Conservation (phyloP, 2,329 filamentous ascomycete species). For the Neonectria ditissima region DNA sequence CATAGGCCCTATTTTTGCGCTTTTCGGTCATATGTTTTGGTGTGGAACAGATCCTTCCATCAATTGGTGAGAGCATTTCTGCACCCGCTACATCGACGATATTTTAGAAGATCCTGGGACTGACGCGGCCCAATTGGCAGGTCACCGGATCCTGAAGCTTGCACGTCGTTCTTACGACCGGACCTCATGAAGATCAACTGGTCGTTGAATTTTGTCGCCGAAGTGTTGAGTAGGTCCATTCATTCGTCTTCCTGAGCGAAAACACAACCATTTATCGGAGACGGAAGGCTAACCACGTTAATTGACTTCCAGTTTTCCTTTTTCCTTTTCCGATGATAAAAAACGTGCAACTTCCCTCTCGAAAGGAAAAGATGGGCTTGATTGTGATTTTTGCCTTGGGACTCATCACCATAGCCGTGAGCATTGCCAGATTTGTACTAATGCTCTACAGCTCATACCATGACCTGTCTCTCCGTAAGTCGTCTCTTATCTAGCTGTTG, state of each 20-base stretch:
- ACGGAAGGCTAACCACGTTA: not conserved
- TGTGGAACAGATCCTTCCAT: slow-evolving; percentile 36
- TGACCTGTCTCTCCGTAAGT: slow-evolving; percentile 28
- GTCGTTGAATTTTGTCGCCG: slow-evolving; percentile 38
- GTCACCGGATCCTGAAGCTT: slow-evolving; percentile 13
- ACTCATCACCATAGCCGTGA: slow-evolving; percentile 36
- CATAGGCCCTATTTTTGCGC: slow-evolving; percentile 26
- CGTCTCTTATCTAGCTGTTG: not conserved
- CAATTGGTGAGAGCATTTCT: slow-evolving; percentile 33
- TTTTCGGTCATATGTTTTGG: slow-evolving; percentile 40
- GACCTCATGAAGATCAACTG: slow-evolving; percentile 39
- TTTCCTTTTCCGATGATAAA: slow-evolving; percentile 38
- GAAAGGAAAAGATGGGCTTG: slow-evolving; percentile 35
- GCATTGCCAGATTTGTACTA: slow-evolving; percentile 36
- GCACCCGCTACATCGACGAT: not conserved
- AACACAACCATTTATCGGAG: too few relatives aligned
- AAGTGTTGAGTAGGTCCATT: slow-evolving; percentile 35
- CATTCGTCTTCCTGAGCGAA: not conserved
- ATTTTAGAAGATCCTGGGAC: not conserved
- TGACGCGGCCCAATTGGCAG: not conserved
- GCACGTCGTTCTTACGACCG: slow-evolving; percentile 28
- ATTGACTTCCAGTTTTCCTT: slow-evolving; percentile 31
- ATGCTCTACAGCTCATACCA: slow-evolving; percentile 16
- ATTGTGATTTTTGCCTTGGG: slow-evolving; percentile 34
- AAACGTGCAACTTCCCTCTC: slow-evolving; percentile 29